Evolutionary conservation across 208 protist species (phyloP), one percentile per base, ranked within the genome.

Genomic region (Wallacemonas sp.): DNA sequence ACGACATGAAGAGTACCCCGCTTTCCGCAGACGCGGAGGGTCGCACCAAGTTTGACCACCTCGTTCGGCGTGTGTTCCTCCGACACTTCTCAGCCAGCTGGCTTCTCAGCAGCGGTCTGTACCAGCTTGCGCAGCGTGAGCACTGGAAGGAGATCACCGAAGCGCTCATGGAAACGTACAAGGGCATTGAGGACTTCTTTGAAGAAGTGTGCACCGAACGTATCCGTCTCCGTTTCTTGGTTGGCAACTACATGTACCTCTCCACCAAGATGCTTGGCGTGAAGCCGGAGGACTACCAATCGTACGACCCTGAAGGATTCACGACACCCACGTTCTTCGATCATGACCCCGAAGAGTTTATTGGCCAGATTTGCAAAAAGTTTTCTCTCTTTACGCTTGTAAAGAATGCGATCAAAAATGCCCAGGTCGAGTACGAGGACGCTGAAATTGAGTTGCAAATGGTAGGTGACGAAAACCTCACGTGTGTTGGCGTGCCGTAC

Each of bases 201-300:
- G 67, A 78, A 26, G 67, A 70, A 1, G 88, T 92, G 49, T 87
- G 79, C 72, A 75, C 69, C 1, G 74, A 47, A 8, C 75, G 86
- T 6, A 83, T 86, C 0, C 66, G 67, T 15, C 62, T 92, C 4
- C 82, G 86, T 19, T 88, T 92, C 62, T 44, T 92, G 1, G 56
- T 86, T 11, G 82, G 81, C 14, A 88, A 92, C 49, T 92, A 89
- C 59, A 73, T 92, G 70, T 83, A 88, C 46, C 68, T 92, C 11
- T 91, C 85, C 0, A 86, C 68, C 12, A 70, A 82, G 46, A 84
- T 91, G 62, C 67, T 91, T 0, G 30, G 74, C 11, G 49, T 91
- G 6, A 53, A 78, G 17, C 56, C 47, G 19, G 66, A 72, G 9
- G 41, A 63, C 19, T 79, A 75, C 34, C 24, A 65, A 22, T 21